Percentiles rank a stretch among this genome's conserved stretches.
Conservation (phyloP, 225 moss, liverwort and hornwort genomes). For the Climacium dendroides region DNA sequence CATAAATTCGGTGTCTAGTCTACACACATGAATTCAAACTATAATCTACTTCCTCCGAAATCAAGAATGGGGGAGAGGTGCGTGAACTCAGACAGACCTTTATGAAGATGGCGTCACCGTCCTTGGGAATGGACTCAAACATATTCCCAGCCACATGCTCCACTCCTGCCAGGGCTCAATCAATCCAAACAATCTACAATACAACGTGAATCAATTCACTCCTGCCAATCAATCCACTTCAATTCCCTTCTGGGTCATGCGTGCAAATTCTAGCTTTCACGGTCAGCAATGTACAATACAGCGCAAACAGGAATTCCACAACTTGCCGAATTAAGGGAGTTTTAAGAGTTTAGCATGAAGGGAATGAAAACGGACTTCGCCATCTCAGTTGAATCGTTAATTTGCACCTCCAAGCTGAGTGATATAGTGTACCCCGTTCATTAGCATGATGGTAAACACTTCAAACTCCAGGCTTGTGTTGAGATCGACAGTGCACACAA, state of each 20-base stretch:
- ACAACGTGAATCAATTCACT: neutral
- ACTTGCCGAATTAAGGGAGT: neutral
- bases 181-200: no score
- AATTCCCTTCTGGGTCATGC: neutral
- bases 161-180: neutral
- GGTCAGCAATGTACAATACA: neutral
- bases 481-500: neutral
- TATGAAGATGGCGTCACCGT: neutral
- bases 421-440: neutral
- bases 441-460: neutral
- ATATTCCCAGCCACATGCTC: neutral
- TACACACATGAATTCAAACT: neutral
- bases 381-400: neutral
- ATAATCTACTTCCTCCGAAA: neutral
- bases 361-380: neutral
- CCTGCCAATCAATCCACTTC: neutral
- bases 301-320: neutral
- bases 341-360: neutral
- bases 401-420: neutral
- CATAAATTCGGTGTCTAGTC: neutral
- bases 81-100: neutral
- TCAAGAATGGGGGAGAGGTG: neutral
- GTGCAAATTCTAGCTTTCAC: neutral
- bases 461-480: neutral
- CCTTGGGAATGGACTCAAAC: neutral